Evolutionary conservation across 2,329 filamentous ascomycete species (phyloP).

Genomic region (Fusarium palustre): DNA sequence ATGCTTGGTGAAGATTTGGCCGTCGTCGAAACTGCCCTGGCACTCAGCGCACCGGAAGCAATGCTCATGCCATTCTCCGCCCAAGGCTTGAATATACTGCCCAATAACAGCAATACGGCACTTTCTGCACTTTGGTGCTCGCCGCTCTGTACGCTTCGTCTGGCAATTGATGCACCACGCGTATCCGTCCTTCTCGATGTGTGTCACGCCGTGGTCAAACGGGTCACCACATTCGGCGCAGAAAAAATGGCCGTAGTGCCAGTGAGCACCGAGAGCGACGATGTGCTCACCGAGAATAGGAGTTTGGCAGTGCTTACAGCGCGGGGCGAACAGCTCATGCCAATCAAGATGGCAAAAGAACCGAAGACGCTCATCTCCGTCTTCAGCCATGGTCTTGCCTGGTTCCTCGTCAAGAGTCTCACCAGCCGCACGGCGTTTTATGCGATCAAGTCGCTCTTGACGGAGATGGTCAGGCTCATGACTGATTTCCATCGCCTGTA

Average conservation of each 20-base stretch:
- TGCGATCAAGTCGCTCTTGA: constrained; percentile 77
- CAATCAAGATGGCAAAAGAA: constrained; percentile 99
- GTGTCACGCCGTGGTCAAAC: constrained; percentile 77
- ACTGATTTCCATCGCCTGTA: constrained; percentile 97
- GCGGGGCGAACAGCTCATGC: constrained; percentile 92
- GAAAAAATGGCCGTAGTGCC: constrained; percentile 98
- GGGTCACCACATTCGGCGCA: constrained; percentile 98
- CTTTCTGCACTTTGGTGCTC: constrained; percentile 86
- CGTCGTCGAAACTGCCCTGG: constrained; percentile 70
- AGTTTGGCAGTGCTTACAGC: constrained; percentile 95
- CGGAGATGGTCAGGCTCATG: constrained; percentile 84
- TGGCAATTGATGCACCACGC: constrained; percentile 97
- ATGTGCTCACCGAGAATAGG: constrained; percentile 96
- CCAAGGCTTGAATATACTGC: constrained; percentile 88
- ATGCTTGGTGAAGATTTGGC: constrained; percentile 72
- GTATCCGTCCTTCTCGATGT: constrained; percentile 95
- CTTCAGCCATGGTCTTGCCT: constrained; percentile 73
- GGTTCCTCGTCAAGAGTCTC: constrained; percentile 72
- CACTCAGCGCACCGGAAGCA: constrained; percentile 86
- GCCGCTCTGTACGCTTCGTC: constrained; percentile 88
- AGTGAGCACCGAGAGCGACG: constrained; percentile 92
- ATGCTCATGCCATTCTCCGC: constrained; percentile 90
- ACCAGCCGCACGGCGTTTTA: constrained; percentile 69
- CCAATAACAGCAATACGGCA: constrained; percentile 89
- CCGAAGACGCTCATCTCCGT: constrained; percentile 78